Evolutionary conservation across 441 rosid genomes (phyloP).

Genomic region (Arabidopsis lyrata): DNA sequence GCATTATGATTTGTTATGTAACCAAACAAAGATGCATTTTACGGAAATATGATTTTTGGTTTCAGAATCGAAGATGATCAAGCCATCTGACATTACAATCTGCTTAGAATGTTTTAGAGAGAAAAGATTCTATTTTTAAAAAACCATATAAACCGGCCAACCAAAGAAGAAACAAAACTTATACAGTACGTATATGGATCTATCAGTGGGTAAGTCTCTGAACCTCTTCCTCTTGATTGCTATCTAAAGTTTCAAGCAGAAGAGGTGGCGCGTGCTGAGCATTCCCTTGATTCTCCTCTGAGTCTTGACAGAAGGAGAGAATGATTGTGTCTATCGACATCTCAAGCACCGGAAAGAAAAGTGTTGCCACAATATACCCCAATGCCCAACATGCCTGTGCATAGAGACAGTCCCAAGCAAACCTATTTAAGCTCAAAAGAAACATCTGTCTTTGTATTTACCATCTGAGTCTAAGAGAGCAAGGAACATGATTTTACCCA

Average conservation of each 20-base stretch:
- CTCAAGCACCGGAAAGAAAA: constrained; percentile 96
- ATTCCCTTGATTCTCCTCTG: constrained; percentile 96
- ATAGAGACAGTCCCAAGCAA: constrained; percentile 18
- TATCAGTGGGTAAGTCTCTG: constrained; percentile 92
- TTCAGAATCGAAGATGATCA: constrained; percentile 31
- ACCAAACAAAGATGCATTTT: constrained; percentile 31
- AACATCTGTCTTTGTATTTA: background rate
- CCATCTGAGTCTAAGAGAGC: constrained; percentile 24
- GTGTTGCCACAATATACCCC: constrained; percentile 88
- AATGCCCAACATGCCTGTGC: constrained; percentile 92
- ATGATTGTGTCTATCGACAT: constrained; percentile 96
- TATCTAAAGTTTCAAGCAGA: constrained; percentile 78
- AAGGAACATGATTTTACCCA: constrained; percentile 59
- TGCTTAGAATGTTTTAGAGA: constrained; percentile 36
- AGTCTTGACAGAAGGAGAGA: constrained; percentile 97
- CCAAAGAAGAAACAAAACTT: constrained; percentile 42
- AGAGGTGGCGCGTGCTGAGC: constrained; percentile 98
- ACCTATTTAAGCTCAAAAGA: constrained; percentile 11
- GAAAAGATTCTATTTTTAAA: constrained; percentile 6
- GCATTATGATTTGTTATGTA: constrained; percentile 20
- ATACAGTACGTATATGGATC: constrained; percentile 33
- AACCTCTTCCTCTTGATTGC: constrained; percentile 72
- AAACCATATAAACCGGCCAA: constrained; percentile 35
- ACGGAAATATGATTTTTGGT: constrained; percentile 32
- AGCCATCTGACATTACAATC: constrained; percentile 44